Conservation (phyloP, 139 green algal species). For the Marvania coccoides region DNA sequence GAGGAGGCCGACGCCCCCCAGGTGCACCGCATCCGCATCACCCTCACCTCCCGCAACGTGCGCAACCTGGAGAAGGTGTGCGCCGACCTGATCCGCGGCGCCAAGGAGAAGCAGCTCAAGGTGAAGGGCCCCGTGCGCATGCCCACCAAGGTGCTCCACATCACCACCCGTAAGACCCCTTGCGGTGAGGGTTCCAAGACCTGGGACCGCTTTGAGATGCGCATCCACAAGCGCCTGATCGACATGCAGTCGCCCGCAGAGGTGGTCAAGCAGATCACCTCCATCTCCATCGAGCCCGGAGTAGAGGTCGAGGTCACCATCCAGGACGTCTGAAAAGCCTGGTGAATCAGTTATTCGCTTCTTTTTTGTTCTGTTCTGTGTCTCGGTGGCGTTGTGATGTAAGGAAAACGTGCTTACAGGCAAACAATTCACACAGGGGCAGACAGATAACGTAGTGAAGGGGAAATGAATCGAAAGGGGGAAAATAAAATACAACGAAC, state of each 20-base stretch:
- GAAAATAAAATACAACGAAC: no score
- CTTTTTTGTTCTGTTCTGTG: no score
- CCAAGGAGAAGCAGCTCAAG: conserved; percentile 98
- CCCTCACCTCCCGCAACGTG: conserved; percentile 93
- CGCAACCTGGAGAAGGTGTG: conserved; percentile 98
- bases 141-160: conserved; percentile 95
- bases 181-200: conserved; percentile 99
- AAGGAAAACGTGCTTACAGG: no score
- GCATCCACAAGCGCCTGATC: conserved; percentile 99
- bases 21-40: conserved; percentile 97
- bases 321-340: conserved; percentile 35
- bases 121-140: conserved; percentile 98
- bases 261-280: conserved; percentile 99
- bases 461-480: no score
- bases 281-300: conserved; percentile 96
- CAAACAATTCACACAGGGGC: no score
- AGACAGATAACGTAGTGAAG: no score
- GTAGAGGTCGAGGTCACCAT: conserved; percentile 97
- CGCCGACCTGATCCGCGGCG: conserved; percentile 90
- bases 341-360: no score
- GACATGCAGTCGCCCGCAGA: conserved; percentile 96
- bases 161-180: conserved; percentile 97
- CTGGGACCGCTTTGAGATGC: conserved; percentile 94
- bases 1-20: conserved; percentile 58
- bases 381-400: no score